Percentiles rank a stretch among this genome's conserved stretches.
Evolutionary conservation across 805 yeast genomes (phyloP).

Genomic region (Millerozyma miso): DNA sequence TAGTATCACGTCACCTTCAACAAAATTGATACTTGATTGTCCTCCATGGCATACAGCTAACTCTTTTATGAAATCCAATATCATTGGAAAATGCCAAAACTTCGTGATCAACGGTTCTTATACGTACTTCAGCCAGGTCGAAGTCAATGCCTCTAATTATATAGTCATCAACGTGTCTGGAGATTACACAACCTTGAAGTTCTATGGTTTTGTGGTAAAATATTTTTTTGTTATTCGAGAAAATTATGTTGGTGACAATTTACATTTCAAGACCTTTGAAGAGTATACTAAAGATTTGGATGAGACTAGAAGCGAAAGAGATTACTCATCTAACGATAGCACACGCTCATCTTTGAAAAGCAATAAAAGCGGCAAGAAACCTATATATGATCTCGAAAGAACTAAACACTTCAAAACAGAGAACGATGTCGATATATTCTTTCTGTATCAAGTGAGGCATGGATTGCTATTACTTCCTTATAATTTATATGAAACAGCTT

Average conservation of each 20-base stretch:
- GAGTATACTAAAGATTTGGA: conserved; percentile 53
- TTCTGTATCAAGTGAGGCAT: conserved; percentile 63
- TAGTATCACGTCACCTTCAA: conserved; percentile 49
- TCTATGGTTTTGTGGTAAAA: conserved; percentile 75
- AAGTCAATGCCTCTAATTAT: conserved; percentile 65
- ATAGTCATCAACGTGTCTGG: conserved; percentile 63
- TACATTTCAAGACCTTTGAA: conserved; percentile 81
- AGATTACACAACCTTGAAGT: conserved; percentile 60
- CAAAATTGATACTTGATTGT: conserved; percentile 62
- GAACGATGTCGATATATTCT: conserved; percentile 74
- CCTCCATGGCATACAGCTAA: conserved; percentile 92
- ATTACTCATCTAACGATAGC: not conserved
- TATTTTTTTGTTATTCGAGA: conserved; percentile 74
- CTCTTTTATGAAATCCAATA: conserved; percentile 59
- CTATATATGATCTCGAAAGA: conserved; percentile 2
- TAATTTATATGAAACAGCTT: conserved; percentile 58
- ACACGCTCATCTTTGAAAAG: not conserved
- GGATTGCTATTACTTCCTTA: conserved; percentile 75
- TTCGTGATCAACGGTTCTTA: conserved; percentile 64
- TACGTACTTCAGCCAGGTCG: conserved; percentile 54
- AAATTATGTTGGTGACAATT: conserved; percentile 84
- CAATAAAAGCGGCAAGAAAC: conserved; percentile 3
- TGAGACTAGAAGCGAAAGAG: not conserved
- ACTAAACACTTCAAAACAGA: conserved; percentile 44
- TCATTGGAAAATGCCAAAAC: conserved; percentile 64